Base-by-base conservation (phyloP, 345 rosid genomes). In the Streptanthus diversifolius region DNA sequence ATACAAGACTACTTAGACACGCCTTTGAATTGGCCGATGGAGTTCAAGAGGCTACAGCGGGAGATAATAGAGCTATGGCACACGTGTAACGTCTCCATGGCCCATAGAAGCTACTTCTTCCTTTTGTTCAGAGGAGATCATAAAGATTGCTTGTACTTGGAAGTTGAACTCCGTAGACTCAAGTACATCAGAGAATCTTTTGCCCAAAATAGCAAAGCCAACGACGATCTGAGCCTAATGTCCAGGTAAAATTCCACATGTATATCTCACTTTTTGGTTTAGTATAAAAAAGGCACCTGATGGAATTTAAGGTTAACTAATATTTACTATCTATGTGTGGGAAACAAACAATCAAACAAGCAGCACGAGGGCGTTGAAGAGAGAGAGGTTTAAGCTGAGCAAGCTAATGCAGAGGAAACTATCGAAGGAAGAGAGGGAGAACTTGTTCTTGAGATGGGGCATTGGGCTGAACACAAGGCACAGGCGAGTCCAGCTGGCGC, bases 91-190 rank as follows among this genome's bases (percentile, higher is more conserved):
- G 83, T 90, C 40, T 82, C 95, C 45, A 73, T 91, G 85, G 86
- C 85, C 62, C 99, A 95, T 81, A 80, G 97, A 78, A 85, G 90
- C 81, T 90, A 95, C 87, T 91, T 91, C 82, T 91, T 84, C 81
- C 84, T 91, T 71, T 81, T 87, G 36, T 86, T 88, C 68, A 87
- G 87, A 71, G 97, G 97, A 39, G 93, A 90, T 77, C 87, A 85
- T 15, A 74, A 85, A 52, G 95, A 95, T 74, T 84, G 86, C 7
- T 80, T 90, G 76, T 91, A 91, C 82, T 78, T 91, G 95, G 97
- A 91, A 73, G 95, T 88, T 10, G 99, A 95, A 82, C 87, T 78
- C 66, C 85, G 90, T 72, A 83, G 96, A 70, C 73, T 95, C 54
- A 63, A 83, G 70, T 84, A 88, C 75, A 84, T 91, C 5, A 87